These are phyloP conservation scores for Leccinellum albellum DNA, from an alignment of 768 basidiomycete genomes.

Conservation along the genomic window DNA sequence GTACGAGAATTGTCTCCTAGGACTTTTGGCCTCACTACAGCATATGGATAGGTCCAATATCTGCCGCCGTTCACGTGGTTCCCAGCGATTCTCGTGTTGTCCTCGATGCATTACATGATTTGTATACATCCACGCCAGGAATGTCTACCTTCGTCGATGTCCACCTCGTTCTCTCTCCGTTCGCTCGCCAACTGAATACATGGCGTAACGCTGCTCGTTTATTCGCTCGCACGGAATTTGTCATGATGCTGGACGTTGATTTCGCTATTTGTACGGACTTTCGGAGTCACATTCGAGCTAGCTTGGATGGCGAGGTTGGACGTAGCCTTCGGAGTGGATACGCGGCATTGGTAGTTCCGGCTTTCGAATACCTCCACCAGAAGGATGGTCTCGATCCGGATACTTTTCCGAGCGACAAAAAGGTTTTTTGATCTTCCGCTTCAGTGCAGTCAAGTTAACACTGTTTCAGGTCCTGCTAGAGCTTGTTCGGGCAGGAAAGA, in stretches of 20 bases:
- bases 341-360: constrained; percentile 77
- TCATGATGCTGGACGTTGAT: constrained; percentile 92
- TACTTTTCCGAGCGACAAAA: constrained; percentile 66
- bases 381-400: constrained; percentile 56
- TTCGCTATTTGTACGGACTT: constrained; percentile 84
- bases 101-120: constrained; percentile 57
- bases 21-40: background rate
- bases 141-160: constrained; percentile 76
- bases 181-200: constrained; percentile 83
- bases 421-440: constrained; percentile 34
- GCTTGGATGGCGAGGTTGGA: constrained; percentile 30
- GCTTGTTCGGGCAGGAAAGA: constrained; percentile 50
- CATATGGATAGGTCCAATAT: constrained; percentile 65
- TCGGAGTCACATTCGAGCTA: constrained; percentile 49
- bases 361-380: constrained; percentile 74
- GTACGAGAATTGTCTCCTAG: constrained; percentile 34
- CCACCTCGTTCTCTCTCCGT: constrained; percentile 79
- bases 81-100: constrained; percentile 39
- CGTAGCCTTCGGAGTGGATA: constrained; percentile 51
- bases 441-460: background rate
- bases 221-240: constrained; percentile 77
- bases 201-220: constrained; percentile 86
- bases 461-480: constrained; percentile 47
- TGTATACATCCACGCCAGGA: constrained; percentile 62
- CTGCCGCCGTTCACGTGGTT: constrained; percentile 75